Percentiles rank a stretch among this genome's conserved stretches.
Conservation (phyloP, 1,139 yeast species). For the Sugiyamaella japonica region DNA sequence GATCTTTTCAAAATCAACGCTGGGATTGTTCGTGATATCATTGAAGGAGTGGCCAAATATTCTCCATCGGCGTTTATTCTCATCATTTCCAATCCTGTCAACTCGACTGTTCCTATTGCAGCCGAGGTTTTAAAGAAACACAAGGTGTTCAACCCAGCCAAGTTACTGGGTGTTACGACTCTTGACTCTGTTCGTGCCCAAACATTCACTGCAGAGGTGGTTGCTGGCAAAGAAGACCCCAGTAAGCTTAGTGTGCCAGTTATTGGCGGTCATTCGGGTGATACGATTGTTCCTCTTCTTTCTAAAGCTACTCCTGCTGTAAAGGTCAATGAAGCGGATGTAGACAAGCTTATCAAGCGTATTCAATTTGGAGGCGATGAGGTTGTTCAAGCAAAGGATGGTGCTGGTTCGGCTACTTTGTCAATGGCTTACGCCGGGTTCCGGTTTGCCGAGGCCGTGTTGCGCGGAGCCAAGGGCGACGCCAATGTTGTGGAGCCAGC, state of each 20-base stretch:
- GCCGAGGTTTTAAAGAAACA: slow-evolving; percentile 87
- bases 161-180: slow-evolving; percentile 95
- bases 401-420: slow-evolving; percentile 98
- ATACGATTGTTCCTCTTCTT: slow-evolving; percentile 93
- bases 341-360: slow-evolving; percentile 79
- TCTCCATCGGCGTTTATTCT: slow-evolving; percentile 86
- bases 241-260: slow-evolving; percentile 60
- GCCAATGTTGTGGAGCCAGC: slow-evolving; percentile 74
- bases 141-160: slow-evolving; percentile 88
- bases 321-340: slow-evolving; percentile 50
- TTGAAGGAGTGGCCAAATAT: slow-evolving; percentile 81
- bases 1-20: slow-evolving; percentile 98
- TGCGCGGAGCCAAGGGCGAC: slow-evolving; percentile 62
- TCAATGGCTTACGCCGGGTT: slow-evolving; percentile 99
- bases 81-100: slow-evolving; percentile 95
- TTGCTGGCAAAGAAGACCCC: slow-evolving; percentile 60
- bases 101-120: slow-evolving; percentile 97
- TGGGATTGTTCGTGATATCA: slow-evolving; percentile 88
- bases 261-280: slow-evolving; percentile 98
- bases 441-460: slow-evolving; percentile 84
- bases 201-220: slow-evolving; percentile 78
- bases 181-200: slow-evolving; percentile 92
- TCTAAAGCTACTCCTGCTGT: slow-evolving; percentile 61
- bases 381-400: slow-evolving; percentile 97
- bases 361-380: slow-evolving; percentile 99